phyloP scores from a whole-genome alignment of 371 early-diverging fungal species.

The Nosema muscidifuracis region DNA sequence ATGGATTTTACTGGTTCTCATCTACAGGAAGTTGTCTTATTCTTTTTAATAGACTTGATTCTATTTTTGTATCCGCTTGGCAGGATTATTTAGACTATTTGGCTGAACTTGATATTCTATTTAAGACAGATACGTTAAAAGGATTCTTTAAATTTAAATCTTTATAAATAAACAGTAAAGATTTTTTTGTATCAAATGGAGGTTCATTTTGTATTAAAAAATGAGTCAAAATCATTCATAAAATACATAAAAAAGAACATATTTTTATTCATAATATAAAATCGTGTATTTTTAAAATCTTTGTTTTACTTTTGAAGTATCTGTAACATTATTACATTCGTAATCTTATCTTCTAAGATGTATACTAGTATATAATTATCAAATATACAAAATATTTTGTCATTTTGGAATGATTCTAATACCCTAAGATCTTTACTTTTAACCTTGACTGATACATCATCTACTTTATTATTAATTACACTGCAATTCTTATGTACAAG shows the following conservation, averaged over 20 bases:
- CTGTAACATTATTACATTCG: neutral
- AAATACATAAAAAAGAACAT: too few relatives aligned
- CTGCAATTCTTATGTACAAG: neutral
- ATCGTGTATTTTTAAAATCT: neutral
- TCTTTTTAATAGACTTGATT: slow-evolving; percentile 2
- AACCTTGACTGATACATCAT: neutral
- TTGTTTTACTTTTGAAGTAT: too few relatives aligned
- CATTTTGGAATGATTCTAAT: slow-evolving; percentile 11
- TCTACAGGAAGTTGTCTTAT: neutral
- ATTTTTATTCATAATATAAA: too few relatives aligned
- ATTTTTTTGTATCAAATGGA: too few relatives aligned
- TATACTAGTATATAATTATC: slow-evolving; percentile 23
- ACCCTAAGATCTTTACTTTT: slow-evolving; percentile 9
- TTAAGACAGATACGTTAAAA: neutral
- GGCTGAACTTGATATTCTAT: neutral
- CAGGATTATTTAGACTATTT: neutral
- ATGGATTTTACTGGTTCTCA: neutral
- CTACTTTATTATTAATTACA: neutral
- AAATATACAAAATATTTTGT: slow-evolving; percentile 19
- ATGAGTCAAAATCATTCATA: too few relatives aligned
- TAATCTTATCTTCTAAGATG: slow-evolving; percentile 6
- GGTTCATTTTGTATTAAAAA: too few relatives aligned
- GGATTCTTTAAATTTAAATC: slow-evolving; percentile 2
- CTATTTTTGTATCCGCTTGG: neutral
- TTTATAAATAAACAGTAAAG: too few relatives aligned